Conservation (phyloP, 2,329 filamentous ascomycete genomes). For the Fusarium staphyleae region DNA sequence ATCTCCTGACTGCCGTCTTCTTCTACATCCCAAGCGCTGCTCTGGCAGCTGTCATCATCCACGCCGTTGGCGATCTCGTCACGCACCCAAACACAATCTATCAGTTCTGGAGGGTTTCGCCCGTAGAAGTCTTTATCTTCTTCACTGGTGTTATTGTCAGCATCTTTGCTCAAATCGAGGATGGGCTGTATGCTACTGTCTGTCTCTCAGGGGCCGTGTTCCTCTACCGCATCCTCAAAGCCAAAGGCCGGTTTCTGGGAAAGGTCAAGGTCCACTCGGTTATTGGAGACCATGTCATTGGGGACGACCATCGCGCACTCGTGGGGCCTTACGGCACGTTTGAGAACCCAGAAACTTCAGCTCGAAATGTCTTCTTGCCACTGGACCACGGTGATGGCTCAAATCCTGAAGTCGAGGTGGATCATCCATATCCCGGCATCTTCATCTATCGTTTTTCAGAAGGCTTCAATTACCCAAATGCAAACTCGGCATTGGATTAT, state of each 20-base stretch:
- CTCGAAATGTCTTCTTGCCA: conserved; percentile 85
- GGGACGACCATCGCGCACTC: conserved; percentile 60
- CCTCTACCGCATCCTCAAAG: conserved; percentile 83
- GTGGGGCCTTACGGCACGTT: conserved; percentile 66
- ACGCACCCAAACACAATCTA: conserved; percentile 91
- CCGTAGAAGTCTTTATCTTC: conserved; percentile 90
- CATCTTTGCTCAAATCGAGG: conserved; percentile 86
- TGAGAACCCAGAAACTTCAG: conserved; percentile 55
- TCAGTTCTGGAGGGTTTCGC: conserved; percentile 93
- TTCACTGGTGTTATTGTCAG: conserved; percentile 91
- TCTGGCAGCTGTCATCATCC: conserved; percentile 90
- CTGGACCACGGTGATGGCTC: conserved; percentile 88
- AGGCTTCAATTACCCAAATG: conserved; percentile 96
- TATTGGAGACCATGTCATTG: conserved; percentile 75
- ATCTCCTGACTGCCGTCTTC: conserved; percentile 86
- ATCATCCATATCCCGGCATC: conserved; percentile 85
- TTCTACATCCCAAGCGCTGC: conserved; percentile 88
- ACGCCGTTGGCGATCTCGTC: conserved; percentile 91
- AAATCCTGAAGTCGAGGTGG: conserved; percentile 82
- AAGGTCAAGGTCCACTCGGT: conserved; percentile 74
- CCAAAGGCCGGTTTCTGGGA: conserved; percentile 84
- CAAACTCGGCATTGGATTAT: conserved; percentile 85
- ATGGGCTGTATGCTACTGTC: conserved; percentile 90
- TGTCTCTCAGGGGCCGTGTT: conserved; percentile 77
- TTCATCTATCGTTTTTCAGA: conserved; percentile 97